Evolutionary conservation across 2,329 filamentous ascomycete genomes (phyloP).

Genomic region (Mycosphaerella arachidis): DNA sequence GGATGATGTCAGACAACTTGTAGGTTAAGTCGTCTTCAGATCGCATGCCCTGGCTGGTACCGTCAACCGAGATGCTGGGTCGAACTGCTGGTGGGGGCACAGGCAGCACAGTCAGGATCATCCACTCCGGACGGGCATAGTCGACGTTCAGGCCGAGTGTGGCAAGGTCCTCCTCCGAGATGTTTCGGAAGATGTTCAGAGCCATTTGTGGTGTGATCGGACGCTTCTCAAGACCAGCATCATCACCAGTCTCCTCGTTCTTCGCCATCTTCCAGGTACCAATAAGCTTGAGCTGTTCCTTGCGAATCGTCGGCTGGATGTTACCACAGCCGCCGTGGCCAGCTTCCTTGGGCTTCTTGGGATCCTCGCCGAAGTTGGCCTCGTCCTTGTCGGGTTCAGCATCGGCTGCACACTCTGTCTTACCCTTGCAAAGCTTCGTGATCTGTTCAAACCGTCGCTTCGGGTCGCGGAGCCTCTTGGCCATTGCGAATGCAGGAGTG

Average conservation of each 20-base stretch:
- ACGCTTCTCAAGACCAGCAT: slow-evolving; percentile 71
- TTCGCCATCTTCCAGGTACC: slow-evolving; percentile 68
- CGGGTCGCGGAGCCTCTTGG: slow-evolving; percentile 79
- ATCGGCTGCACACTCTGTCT: slow-evolving; percentile 78
- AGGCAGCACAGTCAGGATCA: slow-evolving; percentile 90
- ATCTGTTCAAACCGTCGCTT: slow-evolving; percentile 92
- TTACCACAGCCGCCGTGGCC: slow-evolving; percentile 91
- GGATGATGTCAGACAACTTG: slow-evolving; percentile 97
- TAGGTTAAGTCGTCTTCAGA: slow-evolving; percentile 99
- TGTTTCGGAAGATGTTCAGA: slow-evolving; percentile 78
- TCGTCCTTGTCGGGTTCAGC: slow-evolving; percentile 64
- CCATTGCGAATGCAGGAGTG: slow-evolving; percentile 77
- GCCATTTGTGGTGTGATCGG: slow-evolving; percentile 79
- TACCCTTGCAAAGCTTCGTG: slow-evolving; percentile 87
- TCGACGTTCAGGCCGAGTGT: slow-evolving; percentile 91
- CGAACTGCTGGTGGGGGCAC: slow-evolving; percentile 94
- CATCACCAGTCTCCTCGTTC: slow-evolving; percentile 63
- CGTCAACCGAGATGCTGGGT: slow-evolving; percentile 95
- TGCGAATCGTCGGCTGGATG: slow-evolving; percentile 78
- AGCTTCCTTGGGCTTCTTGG: slow-evolving; percentile 48
- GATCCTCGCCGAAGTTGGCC: slow-evolving; percentile 62
- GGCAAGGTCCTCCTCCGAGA: slow-evolving; percentile 73
- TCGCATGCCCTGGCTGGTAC: slow-evolving; percentile 83
- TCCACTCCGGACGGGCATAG: slow-evolving; percentile 96
- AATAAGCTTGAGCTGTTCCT: slow-evolving; percentile 78